These are phyloP conservation scores for Xylariaceae sp. DNA, from an alignment of 2,329 filamentous ascomycete species.

Conservation along the genomic window DNA sequence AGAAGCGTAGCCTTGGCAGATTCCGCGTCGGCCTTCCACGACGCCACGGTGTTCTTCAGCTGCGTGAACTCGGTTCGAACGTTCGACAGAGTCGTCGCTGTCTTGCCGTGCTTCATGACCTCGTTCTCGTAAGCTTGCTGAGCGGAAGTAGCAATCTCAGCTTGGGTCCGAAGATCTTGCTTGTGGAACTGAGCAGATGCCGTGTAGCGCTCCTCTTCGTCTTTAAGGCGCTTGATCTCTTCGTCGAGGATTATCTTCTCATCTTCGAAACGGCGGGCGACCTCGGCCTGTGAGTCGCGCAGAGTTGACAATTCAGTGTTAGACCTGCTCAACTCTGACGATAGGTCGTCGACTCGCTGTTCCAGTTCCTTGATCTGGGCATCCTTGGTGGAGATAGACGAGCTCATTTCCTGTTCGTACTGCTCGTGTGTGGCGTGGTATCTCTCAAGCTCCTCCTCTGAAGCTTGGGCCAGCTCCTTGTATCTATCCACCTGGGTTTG, in stretches of 20 bases:
- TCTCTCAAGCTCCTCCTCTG: slow-evolving; percentile 79
- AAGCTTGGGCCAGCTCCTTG: slow-evolving; percentile 76
- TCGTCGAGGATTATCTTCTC: slow-evolving; percentile 73
- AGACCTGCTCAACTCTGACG: slow-evolving; percentile 69
- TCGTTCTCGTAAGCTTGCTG: slow-evolving; percentile 95
- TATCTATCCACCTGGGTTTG: slow-evolving; percentile 80
- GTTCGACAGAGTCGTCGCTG: slow-evolving; percentile 75
- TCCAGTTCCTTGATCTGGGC: slow-evolving; percentile 72
- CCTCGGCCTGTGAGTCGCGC: slow-evolving; percentile 72
- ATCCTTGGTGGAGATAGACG: slow-evolving; percentile 68
- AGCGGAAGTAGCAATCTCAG: slow-evolving; percentile 84
- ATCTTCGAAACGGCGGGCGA: slow-evolving; percentile 63
- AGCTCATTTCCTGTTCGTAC: slow-evolving; percentile 80
- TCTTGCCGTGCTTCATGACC: slow-evolving; percentile 89
- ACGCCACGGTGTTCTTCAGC: slow-evolving; percentile 69
- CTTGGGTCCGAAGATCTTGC: slow-evolving; percentile 86
- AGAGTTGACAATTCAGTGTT: slow-evolving; percentile 77
- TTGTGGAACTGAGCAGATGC: slow-evolving; percentile 79
- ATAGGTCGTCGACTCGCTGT: slow-evolving; percentile 76
- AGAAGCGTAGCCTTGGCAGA: slow-evolving; percentile 71
- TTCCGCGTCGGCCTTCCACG: slow-evolving; percentile 73
- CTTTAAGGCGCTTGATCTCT: slow-evolving; percentile 73
- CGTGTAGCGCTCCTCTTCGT: slow-evolving; percentile 72
- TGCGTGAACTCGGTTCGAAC: slow-evolving; percentile 75
- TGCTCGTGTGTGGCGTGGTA: slow-evolving; percentile 75